These are phyloP conservation scores for Miamiensis avidus DNA, from an alignment of 169 alveolate genomes.

Conservation along the genomic window DNA sequence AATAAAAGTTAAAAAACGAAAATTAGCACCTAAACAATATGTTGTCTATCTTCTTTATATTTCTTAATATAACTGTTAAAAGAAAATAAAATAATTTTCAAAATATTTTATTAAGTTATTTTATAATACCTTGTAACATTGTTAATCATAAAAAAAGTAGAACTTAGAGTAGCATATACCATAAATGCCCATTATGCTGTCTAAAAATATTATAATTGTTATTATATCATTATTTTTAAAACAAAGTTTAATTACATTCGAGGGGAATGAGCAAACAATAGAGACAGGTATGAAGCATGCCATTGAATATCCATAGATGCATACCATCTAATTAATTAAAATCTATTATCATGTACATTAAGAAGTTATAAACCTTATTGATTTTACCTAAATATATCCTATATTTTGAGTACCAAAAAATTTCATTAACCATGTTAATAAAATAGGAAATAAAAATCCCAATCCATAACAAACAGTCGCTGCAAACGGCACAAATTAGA, in stretches of 20 bases:
- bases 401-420: neutral
- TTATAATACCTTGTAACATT: neutral
- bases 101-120: no score
- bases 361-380: no score
- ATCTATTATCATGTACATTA: no score
- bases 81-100: no score
- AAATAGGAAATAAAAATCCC: neutral
- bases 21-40: neutral
- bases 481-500: neutral
- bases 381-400: neutral
- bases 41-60: neutral
- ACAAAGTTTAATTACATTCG: neutral
- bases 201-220: neutral
- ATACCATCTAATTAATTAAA: no score
- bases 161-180: neutral
- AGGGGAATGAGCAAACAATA: neutral
- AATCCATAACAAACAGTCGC: neutral
- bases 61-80: neutral
- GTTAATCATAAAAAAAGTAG: neutral
- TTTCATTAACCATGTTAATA: neutral
- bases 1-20: no score
- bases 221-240: no score
- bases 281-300: neutral
- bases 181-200: neutral
- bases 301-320: neutral